A percentile compares a stretch with the other conserved stretches of the same genome.
These are phyloP conservation scores for Bryopsis sp. DNA, from an alignment of 139 green algal species.

Conservation along the genomic window DNA sequence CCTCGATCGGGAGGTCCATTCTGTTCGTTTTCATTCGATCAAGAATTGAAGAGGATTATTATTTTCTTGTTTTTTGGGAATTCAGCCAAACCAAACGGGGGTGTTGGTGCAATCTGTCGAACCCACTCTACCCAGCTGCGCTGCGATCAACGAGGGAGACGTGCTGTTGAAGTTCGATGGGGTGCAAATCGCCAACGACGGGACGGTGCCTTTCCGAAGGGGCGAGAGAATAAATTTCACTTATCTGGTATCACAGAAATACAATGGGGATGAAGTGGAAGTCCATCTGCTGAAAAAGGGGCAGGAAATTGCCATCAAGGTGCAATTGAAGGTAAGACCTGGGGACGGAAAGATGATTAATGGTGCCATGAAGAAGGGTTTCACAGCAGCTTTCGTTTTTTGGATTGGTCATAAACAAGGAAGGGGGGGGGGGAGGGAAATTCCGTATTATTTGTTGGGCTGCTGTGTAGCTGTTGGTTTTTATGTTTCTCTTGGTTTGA, in stretches of 20 bases:
- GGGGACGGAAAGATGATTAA: too few relatives aligned
- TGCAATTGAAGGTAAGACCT: constrained; percentile 17
- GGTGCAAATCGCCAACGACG: constrained; percentile 70
- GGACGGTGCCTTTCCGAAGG: constrained; percentile 85
- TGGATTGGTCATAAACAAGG: constrained; percentile 15
- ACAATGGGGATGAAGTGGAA: constrained; percentile 27
- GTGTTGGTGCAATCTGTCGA: constrained; percentile 56
- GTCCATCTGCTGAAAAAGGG: constrained; percentile 29
- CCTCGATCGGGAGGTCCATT: too few relatives aligned
- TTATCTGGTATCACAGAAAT: constrained; percentile 61
- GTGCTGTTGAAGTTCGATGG: constrained; percentile 80
- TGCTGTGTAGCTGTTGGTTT: too few relatives aligned
- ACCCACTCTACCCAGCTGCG: constrained; percentile 33
- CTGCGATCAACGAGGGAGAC: constrained; percentile 39
- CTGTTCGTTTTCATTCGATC: too few relatives aligned
- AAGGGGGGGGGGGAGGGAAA: too few relatives aligned
- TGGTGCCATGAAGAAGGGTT: constrained; percentile 17
- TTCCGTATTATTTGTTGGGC: too few relatives aligned
- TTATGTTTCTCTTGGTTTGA: too few relatives aligned
- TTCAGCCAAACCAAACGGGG: constrained; percentile 46
- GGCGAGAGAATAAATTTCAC: constrained; percentile 88
- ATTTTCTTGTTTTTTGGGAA: too few relatives aligned
- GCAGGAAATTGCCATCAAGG: neutral
- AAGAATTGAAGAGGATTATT: too few relatives aligned
- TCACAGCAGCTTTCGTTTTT: constrained; percentile 18